These are phyloP conservation scores for Lasiosphaeris hirsuta DNA, from an alignment of 495 filamentous ascomycete species.

Conservation along the genomic window DNA sequence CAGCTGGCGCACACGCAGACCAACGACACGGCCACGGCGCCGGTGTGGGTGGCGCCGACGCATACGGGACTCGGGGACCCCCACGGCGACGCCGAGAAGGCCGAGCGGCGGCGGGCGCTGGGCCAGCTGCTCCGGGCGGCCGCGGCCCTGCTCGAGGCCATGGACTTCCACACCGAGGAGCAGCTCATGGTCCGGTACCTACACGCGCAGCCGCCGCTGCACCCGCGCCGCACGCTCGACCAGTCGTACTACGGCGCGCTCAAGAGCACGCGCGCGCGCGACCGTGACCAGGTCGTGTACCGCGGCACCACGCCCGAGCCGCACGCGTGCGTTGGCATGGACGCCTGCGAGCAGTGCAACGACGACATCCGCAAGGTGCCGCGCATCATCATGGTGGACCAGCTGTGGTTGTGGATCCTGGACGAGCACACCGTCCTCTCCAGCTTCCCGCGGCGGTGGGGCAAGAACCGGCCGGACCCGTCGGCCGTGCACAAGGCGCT, in stretches of 20 bases:
- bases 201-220: slow-evolving; percentile 52
- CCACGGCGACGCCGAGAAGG: not conserved
- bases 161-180: slow-evolving; percentile 45
- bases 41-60: not conserved
- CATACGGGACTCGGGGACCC: not conserved
- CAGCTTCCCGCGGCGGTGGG: slow-evolving; percentile 60
- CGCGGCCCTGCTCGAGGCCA: slow-evolving; percentile 24
- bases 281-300: slow-evolving; percentile 65
- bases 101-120: slow-evolving; percentile 11
- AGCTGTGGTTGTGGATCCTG: slow-evolving; percentile 66
- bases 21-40: slow-evolving; percentile 9
- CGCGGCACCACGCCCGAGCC: slow-evolving; percentile 32
- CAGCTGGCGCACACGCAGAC: slow-evolving; percentile 7
- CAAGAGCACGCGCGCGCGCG: slow-evolving; percentile 53
- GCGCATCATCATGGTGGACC: slow-evolving; percentile 67
- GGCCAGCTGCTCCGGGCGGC: slow-evolving; percentile 20
- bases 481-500: slow-evolving; percentile 61
- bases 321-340: slow-evolving; percentile 20
- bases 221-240: slow-evolving; percentile 62
- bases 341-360: slow-evolving; percentile 21
- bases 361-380: slow-evolving; percentile 43
- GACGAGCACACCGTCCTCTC: slow-evolving; percentile 59
- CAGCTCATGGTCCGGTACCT: slow-evolving; percentile 58
- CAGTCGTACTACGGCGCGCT: slow-evolving; percentile 64
- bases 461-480: slow-evolving; percentile 59